phyloP scores from a whole-genome alignment of 2,329 filamentous ascomycete species.

The Scedosporium aurantiacum region DNA sequence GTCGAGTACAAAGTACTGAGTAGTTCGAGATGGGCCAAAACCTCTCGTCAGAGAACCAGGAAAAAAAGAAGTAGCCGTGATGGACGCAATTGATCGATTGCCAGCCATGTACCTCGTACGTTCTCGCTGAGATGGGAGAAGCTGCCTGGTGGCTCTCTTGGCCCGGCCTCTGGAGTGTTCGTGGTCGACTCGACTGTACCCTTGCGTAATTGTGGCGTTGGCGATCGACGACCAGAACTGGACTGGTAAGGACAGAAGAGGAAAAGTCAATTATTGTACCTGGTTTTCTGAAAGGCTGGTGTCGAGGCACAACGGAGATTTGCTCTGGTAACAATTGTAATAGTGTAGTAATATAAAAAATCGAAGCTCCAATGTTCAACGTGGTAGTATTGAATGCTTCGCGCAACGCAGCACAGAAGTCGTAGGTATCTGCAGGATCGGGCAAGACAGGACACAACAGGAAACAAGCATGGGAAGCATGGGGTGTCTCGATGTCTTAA shows the following conservation, averaged over 20 bases:
- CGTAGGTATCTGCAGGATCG: no score
- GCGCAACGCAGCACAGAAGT: no score
- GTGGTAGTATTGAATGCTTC: no score
- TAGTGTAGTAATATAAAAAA: no score
- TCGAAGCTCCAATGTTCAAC: no score
- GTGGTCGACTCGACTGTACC: background rate
- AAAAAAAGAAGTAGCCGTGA: background rate
- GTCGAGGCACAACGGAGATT: no score
- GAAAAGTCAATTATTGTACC: background rate
- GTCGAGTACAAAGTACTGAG: background rate
- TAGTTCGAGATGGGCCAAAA: background rate
- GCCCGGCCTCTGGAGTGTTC: background rate
- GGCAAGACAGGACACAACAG: background rate
- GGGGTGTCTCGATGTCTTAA: background rate
- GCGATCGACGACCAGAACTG: background rate
- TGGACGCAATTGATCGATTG: background rate
- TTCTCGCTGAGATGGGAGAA: background rate
- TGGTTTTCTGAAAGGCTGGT: no score
- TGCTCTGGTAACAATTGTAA: no score
- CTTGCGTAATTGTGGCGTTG: conserved; percentile 1
- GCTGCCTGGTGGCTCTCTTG: background rate
- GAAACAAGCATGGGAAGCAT: background rate
- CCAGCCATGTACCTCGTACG: background rate
- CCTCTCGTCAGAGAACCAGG: background rate
- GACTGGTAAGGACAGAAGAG: background rate